Evolutionary conservation across 352 stramenopile genomes (phyloP), one percentile per base, ranked within the genome.

Genomic region (Phytophthora boehmeriae): DNA sequence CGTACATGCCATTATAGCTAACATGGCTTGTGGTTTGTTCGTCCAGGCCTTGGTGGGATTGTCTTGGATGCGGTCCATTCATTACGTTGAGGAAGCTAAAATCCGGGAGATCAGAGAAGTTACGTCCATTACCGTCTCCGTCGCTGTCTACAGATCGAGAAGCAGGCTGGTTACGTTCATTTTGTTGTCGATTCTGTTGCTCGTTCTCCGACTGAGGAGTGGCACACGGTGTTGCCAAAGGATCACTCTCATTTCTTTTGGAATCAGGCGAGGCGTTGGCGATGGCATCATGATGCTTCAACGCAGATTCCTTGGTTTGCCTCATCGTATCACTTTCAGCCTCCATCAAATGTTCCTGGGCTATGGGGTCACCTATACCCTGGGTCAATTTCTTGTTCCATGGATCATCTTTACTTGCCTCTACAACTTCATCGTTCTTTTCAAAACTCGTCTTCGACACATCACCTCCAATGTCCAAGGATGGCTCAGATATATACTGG

Each of bases 1-100:
- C 77, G 42, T 79, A 83, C 47, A 87, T 22, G 42, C 39, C 63
- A 19, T 53, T 57, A 32, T 70, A 70, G 28, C 55, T 73, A 22
- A 0, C 48, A 42, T 36, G 64, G 39, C 5, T 19, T 5, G 9
- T 42, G 23, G 38, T 42, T n/a, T 34, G 28, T 32, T 20, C 17
- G 13, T 22, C 8, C 22, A 27, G 32, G 11, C 34, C 38, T 38
- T 45, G 11, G 3, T 25, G 19, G 8, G 17, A 16, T 6, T 44
- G 13, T 22, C 32, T 9, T 16, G 16, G n/a, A 6, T 39, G 38
- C 13, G n/a, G n/a, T n/a, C 36, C 42, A 25, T 47, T 38, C 38
- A 49, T 49, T 2, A 36, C 17, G 22, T 45, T 57, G 19, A 20
- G 2, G 13, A 32, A 27, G 17, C 8, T 16, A 11, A 9, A 39